Conservation (phyloP, 305 asterid species). For the Ruellia speciosa region DNA sequence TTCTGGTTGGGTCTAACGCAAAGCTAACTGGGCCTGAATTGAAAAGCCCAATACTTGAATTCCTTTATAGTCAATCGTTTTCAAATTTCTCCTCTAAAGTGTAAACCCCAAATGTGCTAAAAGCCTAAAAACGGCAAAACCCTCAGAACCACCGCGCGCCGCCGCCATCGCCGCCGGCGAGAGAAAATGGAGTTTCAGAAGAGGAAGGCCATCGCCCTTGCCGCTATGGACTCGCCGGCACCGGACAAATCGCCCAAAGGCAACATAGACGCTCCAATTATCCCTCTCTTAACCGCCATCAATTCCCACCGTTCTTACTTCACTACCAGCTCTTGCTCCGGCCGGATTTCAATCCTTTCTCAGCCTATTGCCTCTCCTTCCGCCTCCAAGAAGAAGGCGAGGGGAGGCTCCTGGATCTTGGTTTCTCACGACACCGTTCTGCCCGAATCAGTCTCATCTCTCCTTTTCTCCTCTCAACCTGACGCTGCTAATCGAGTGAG, state of each 20-base stretch:
- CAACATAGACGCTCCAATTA: slow-evolving; percentile 59
- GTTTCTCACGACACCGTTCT: slow-evolving; percentile 69
- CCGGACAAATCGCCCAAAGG: slow-evolving; percentile 95
- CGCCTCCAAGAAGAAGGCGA: slow-evolving; percentile 62
- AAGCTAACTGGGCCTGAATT: neutral
- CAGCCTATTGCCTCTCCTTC: slow-evolving; percentile 43
- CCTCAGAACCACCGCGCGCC: neutral
- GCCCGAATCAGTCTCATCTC: slow-evolving; percentile 34
- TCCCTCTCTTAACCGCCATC: slow-evolving; percentile 57
- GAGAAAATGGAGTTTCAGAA: slow-evolving; percentile 58
- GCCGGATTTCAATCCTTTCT: slow-evolving; percentile 85
- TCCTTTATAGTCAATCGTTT: neutral
- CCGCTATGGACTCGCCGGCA: slow-evolving; percentile 58
- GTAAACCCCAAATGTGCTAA: no score
- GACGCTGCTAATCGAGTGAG: slow-evolving; percentile 15
- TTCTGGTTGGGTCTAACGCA: no score
- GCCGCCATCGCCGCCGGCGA: neutral
- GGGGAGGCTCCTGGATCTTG: slow-evolving; percentile 86
- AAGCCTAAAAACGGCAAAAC: no score
- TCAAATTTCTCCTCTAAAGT: no score
- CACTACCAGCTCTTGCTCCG: slow-evolving; percentile 99
- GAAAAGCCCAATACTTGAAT: neutral
- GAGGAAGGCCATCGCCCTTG: slow-evolving; percentile 60
- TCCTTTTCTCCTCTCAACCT: slow-evolving; percentile 38
- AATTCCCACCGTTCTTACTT: slow-evolving; percentile 79